Base-by-base conservation (phyloP, 2,329 filamentous ascomycete species). In the Juglanconis juglandina region DNA sequence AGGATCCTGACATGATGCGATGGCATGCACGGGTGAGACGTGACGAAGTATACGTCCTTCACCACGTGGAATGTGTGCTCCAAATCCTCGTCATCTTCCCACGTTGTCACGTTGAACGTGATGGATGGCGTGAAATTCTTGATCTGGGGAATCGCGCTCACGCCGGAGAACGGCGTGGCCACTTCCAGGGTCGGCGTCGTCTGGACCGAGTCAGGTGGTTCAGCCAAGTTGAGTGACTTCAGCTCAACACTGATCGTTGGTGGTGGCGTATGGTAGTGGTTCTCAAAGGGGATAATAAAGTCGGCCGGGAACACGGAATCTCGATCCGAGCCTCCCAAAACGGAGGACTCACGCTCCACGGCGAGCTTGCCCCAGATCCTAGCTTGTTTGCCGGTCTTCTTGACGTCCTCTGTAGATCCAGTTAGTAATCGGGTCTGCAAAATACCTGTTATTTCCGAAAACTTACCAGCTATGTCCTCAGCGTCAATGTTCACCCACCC, bases 21-120 rank as follows among this genome's bases (percentile, higher is more conserved):
- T 1, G 83, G 80, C 5, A 83, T 79, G 66, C 87, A 89, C 0
- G 87, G 87, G 65, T 88, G 85, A 0, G 85, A 85, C 1, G 87
- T 88, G 17, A 88, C 83, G 68, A 89, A 89, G 66, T 81, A 82
- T 30, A 88, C 78, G 60, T 89, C 86, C 64, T 85, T 82, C 5
- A 73, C 72, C 9, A 89, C 71, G 1, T 77, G 67, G 55, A 81
- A 77, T 1, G 75, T 76, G 56, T 79, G 66, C 58, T 79, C 68
- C 33, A 71, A 66, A 48, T 71, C 73, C 49, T 77, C 73, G 1
- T 76, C 73, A 2, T 72, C 68, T 2, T 75, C 72, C 35, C 78
- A 77, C 41, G 76, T 71, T 11, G 72, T 72, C 9, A 81, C 72
- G 1, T 69, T 70, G 63, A 81, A 81, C 5, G 72, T 66, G 5